Evolutionary conservation across 768 basidiomycete genomes (phyloP), one percentile per base, ranked within the genome.

Genomic region (Tephrocybe rancida): DNA sequence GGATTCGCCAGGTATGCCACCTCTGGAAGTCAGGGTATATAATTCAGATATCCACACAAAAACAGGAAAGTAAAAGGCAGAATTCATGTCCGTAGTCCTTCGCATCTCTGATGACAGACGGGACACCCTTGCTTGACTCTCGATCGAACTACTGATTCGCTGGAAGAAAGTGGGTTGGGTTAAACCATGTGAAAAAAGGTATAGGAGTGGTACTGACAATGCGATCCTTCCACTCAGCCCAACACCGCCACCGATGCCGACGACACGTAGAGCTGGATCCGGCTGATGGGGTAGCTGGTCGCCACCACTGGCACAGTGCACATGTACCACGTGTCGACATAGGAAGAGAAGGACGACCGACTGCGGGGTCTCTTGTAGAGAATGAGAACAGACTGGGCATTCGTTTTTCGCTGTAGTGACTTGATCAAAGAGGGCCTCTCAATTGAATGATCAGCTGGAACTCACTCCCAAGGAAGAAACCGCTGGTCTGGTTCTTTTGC

Each of bases 261-360:
- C 67, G 14, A 76, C 76, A 14, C 80, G 73, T 29, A 83, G 60
- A 4, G 75, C 71, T 24, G 77, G 76, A 51, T 91, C 89, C 7
- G 80, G 77, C 52, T 83, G 81, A 19, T 75, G 71, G 0, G 88
- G 86, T 7, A 94, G 73, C 2, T 82, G 72, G 32, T 86, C 84
- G 5, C 77, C 79, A 9, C 86, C 84, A n/a, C 76, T 82, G 0
- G 88, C 82, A 60, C 95, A 96, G 7, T 76, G 72, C 0, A 88
- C 87, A 63, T 97, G 95, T 0, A 94, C 88, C 42, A 89, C 81
- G 64, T 97, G 95, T 29, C 91, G 86, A 67, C 95, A 97, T 9
- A 97, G 74, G 69, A 92, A 97, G 25, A 94, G 69, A 3, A 97
- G 66, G 3, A 83, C 64, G n/a, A 92, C 73, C 3, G 81, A 75